Evolutionary conservation across 306 rosid genomes (phyloP).

Genomic region (Quercus robur): DNA sequence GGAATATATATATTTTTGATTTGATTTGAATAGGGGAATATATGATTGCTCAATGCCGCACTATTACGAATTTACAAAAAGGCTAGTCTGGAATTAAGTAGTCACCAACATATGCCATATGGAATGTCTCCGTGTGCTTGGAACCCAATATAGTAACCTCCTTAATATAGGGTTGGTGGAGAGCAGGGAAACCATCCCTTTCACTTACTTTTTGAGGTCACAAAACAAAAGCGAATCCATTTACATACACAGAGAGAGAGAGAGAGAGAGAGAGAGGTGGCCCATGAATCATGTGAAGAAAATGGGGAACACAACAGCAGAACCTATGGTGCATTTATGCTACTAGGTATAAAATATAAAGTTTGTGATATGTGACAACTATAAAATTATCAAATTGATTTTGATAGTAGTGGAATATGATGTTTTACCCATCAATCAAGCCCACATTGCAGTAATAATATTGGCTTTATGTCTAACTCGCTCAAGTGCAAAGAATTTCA

Average conservation of each 20-base stretch:
- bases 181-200: conserved; percentile 34
- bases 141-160: conserved; percentile 9
- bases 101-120: background rate
- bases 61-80: background rate
- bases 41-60: background rate
- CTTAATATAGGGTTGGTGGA: conserved; percentile 27
- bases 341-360: background rate
- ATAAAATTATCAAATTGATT: background rate
- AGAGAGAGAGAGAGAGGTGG: background rate
- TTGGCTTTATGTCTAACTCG: too few relatives aligned
- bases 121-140: conserved; percentile 7
- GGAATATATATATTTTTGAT: too few relatives aligned
- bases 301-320: conserved; percentile 35
- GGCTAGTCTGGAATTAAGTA: background rate
- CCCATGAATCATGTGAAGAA: conserved; percentile 27
- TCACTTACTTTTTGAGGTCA: conserved; percentile 44
- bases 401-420: background rate
- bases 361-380: background rate
- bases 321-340: background rate
- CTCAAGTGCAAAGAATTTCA: too few relatives aligned
- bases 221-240: background rate
- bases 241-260: background rate
- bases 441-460: background rate
- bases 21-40: too few relatives aligned
- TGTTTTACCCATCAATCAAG: background rate